Base-by-base conservation (phyloP, 768 basidiomycete species). In the Hysterangium stoloniferum region DNA sequence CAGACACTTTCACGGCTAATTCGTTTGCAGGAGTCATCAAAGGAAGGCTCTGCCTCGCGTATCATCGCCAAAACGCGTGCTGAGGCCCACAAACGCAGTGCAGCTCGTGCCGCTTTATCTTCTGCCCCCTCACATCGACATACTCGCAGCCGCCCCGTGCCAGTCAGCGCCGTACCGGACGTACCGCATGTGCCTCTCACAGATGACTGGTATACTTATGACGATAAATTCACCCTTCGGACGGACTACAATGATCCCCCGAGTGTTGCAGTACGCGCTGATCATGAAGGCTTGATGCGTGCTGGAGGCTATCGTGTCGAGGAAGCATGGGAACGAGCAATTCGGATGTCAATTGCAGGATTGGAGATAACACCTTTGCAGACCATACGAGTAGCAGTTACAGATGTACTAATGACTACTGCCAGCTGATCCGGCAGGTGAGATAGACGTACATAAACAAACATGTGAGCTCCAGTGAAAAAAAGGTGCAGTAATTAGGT, bases 291-390 rank as follows among this genome's bases (percentile, higher is more conserved):
- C 12, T 80, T 84, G 57, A 86, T 85, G 83, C 72, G 82, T 36
- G 89, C 80, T 19, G 91, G 89, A 7, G 91, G 91, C 7, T 94
- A 90, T 62, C 72, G 68, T 55, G 71, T 88, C 4, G 80, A 86
- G 54, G 86, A 93, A 62, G 87, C 84, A 37, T 93, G 90, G 90
- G 84, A 85, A 58, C 73, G 90, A 48, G 88, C 87, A 11, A 62
- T 94, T 51, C 69, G 84, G 52, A 78, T 64, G 56, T 83, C 86
- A 4, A 82, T 92, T 20, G 80, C 81, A 32, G 86, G 78, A 1
- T 62, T 93, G 54, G 86, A 87, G 54, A 59, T 87, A 28, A 60
- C 71, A 29, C 80, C 83, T 1, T 62, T 48, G 20, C 19, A 45
- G 22, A 40, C 38, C 4, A 28, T 32, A 41, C 20, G 11, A 41